These are phyloP conservation scores for Solanum hybrid DNA, from an alignment of 305 asterid genomes.

Conservation along the genomic window DNA sequence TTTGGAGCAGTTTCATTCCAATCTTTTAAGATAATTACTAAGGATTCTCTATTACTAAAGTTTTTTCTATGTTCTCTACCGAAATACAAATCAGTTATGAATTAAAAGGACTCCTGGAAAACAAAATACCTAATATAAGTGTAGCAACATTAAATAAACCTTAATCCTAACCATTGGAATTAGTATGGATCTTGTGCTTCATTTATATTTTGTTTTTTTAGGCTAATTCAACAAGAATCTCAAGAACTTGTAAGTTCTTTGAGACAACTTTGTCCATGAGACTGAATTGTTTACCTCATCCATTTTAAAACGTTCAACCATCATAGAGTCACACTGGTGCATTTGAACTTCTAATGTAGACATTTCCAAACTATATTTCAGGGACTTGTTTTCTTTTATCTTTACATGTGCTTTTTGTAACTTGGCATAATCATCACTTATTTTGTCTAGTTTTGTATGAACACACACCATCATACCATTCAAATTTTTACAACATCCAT, in stretches of 20 bases:
- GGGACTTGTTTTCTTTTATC: neutral
- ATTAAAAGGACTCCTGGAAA: neutral
- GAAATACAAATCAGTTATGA: neutral
- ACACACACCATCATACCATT: neutral
- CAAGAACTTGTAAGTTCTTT: constrained; percentile 1
- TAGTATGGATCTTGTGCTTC: neutral
- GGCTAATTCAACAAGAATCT: neutral
- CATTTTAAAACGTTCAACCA: neutral
- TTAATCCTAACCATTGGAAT: neutral
- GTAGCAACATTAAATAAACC: neutral
- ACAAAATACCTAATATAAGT: neutral
- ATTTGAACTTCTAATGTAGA: neutral
- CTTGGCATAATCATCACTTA: neutral
- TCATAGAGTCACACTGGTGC: neutral
- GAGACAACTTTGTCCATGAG: neutral
- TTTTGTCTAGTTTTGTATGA: neutral
- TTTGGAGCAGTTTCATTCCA: neutral
- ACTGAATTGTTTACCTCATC: neutral
- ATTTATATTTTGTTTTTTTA: neutral
- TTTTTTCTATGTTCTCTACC: neutral
- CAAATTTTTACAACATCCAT: neutral
- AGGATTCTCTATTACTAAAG: neutral
- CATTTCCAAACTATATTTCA: neutral
- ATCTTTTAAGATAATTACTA: neutral
- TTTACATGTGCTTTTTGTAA: neutral